Conservation (phyloP, 306 rosid genomes). For the Cicer judaicum region DNA sequence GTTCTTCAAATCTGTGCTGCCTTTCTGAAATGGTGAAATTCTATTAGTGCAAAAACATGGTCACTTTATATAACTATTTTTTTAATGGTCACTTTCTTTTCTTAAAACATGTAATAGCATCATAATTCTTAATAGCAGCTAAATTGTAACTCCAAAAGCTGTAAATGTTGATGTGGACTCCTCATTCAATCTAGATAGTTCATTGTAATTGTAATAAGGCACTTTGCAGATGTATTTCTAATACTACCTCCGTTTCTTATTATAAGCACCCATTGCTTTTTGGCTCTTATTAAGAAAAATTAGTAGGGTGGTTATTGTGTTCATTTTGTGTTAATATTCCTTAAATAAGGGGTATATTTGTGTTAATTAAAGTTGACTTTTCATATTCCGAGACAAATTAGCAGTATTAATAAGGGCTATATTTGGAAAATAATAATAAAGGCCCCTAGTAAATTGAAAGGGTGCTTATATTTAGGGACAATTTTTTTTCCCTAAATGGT, state of each 20-base stretch:
- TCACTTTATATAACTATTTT: neutral
- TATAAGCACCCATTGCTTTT: neutral
- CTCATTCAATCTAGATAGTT: constrained; percentile 21
- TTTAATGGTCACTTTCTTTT: neutral
- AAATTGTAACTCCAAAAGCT: constrained; percentile 22
- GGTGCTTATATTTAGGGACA: too few relatives aligned
- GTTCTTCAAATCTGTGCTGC: constrained; percentile 8
- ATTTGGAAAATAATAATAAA: too few relatives aligned
- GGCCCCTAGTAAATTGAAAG: too few relatives aligned
- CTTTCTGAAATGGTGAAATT: constrained; percentile 13
- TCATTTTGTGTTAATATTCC: too few relatives aligned
- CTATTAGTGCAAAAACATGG: neutral
- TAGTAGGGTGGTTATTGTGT: too few relatives aligned
- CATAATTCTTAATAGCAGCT: constrained; percentile 16
- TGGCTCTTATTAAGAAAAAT: too few relatives aligned
- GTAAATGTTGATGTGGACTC: constrained; percentile 8
- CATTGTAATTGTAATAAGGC: neutral
- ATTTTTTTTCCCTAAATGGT: too few relatives aligned
- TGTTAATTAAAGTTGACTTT: too few relatives aligned
- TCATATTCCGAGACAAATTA: too few relatives aligned
- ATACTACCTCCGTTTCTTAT: neutral
- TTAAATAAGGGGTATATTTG: too few relatives aligned
- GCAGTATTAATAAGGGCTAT: too few relatives aligned
- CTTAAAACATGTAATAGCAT: neutral
- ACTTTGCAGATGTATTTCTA: neutral